Evolutionary conservation across 441 rosid species (phyloP).

Genomic region (Eutrema salsugineum): DNA sequence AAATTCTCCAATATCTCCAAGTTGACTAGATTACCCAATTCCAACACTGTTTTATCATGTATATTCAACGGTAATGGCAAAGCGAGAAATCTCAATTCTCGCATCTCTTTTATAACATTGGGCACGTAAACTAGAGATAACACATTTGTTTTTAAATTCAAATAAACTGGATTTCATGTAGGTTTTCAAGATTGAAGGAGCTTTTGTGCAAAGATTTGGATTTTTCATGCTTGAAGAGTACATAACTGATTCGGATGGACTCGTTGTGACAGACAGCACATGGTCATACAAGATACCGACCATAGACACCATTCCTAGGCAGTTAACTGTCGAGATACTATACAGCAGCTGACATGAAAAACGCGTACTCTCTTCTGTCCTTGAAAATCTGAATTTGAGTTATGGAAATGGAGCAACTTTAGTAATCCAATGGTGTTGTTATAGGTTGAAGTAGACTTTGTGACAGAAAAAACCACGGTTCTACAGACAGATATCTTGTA

Average conservation of each 20-base stretch:
- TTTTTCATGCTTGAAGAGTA: conserved; percentile 88
- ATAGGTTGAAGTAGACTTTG: too few relatives aligned
- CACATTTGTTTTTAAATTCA: too few relatives aligned
- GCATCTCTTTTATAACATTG: too few relatives aligned
- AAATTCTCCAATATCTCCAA: background rate
- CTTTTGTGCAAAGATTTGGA: conserved; percentile 95
- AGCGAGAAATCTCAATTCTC: too few relatives aligned
- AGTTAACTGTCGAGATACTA: conserved; percentile 73
- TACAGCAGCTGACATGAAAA: conserved; percentile 68
- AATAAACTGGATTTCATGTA: too few relatives aligned
- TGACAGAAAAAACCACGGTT: too few relatives aligned
- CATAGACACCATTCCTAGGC: conserved; percentile 75
- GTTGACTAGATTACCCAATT: background rate
- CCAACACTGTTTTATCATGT: background rate
- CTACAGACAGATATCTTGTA: too few relatives aligned
- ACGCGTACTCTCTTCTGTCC: conserved; percentile 66
- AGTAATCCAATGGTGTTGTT: too few relatives aligned
- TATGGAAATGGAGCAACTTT: too few relatives aligned
- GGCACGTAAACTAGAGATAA: too few relatives aligned
- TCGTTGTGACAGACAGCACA: conserved; percentile 58
- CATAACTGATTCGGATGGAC: conserved; percentile 63
- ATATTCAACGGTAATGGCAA: too few relatives aligned
- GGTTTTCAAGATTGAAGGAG: conserved; percentile 86
- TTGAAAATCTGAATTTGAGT: background rate
- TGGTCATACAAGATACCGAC: conserved; percentile 98